A percentile compares a stretch with the other conserved stretches of the same genome.
phyloP scores from a whole-genome alignment of 768 basidiomycete genomes.

The Kwoniella dendrophila region DNA sequence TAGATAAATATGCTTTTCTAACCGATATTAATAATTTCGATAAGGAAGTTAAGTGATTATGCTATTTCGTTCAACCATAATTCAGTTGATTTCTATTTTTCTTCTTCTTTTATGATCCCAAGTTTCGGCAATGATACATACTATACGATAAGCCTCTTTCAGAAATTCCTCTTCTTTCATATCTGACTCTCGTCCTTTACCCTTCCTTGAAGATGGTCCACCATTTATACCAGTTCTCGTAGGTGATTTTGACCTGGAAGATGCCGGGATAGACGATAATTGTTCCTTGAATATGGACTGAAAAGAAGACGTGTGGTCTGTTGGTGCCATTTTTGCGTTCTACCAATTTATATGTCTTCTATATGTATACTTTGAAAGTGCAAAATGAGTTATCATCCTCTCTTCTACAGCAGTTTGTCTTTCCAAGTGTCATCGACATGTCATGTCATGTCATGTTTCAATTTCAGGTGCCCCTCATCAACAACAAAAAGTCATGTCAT shows the following conservation, averaged over 20 bases:
- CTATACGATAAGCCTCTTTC: conserved; percentile 54
- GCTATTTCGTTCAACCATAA: conserved; percentile 21
- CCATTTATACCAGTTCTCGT: conserved; percentile 1
- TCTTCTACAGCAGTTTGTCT: too few relatives aligned
- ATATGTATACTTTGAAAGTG: too few relatives aligned
- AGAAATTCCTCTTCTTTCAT: conserved; percentile 45
- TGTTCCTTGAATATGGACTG: conserved; percentile 23
- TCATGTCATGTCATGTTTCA: background rate
- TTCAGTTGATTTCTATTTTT: background rate
- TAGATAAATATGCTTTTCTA: conserved; percentile 84
- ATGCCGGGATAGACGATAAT: conserved; percentile 7
- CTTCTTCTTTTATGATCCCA: background rate
- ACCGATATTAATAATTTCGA: conserved; percentile 66
- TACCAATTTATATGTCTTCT: background rate
- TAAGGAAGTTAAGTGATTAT: conserved; percentile 48
- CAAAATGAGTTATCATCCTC: background rate
- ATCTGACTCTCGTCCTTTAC: conserved; percentile 15
- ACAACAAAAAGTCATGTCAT: conserved; percentile 2
- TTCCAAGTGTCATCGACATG: background rate
- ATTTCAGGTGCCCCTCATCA: conserved; percentile 6
- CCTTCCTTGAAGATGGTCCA: background rate
- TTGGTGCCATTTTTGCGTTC: conserved; percentile 22
- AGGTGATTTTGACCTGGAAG: conserved; percentile 21
- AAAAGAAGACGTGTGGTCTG: conserved; percentile 30
- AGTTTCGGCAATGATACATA: conserved; percentile 30